Percentiles rank a stretch among this genome's conserved stretches.
These are phyloP conservation scores for Vitis vinifera DNA, from an alignment of 164 flowering plant genomes.

Conservation along the genomic window DNA sequence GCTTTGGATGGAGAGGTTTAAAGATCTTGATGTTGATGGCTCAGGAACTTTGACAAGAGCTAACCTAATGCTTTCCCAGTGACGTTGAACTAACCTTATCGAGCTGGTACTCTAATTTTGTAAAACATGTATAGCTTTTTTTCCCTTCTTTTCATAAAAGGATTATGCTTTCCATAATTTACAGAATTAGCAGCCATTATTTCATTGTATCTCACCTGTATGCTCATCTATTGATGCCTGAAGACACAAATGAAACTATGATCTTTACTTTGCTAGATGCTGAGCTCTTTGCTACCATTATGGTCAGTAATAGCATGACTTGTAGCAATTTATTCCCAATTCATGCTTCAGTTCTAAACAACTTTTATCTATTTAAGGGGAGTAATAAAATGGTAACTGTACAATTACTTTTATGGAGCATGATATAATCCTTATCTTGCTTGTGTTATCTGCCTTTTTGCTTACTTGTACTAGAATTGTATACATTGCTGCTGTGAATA, in stretches of 20 bases:
- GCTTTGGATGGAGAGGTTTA: conserved; percentile 58
- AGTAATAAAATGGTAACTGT: no score
- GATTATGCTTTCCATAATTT: not conserved
- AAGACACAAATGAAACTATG: not conserved
- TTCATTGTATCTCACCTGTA: not conserved
- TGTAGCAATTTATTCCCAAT: no score
- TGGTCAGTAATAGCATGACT: no score
- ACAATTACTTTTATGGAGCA: no score
- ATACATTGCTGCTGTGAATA: no score
- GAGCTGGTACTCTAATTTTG: not conserved
- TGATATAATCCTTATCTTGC: no score
- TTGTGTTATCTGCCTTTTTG: no score
- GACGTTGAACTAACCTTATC: conserved; percentile 6
- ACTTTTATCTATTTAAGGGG: no score
- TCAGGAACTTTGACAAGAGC: conserved; percentile 68
- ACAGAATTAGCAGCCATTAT: not conserved
- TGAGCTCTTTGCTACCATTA: no score
- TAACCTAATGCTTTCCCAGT: conserved; percentile 43
- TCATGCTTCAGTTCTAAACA: no score
- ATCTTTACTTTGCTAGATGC: no score
- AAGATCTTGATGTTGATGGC: conserved; percentile 65
- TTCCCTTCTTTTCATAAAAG: not conserved
- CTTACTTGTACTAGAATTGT: no score
- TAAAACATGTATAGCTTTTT: not conserved
- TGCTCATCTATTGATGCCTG: not conserved